Percentiles rank a stretch among this genome's conserved stretches.
phyloP scores from a whole-genome alignment of 371 early-diverging fungal species.

The Saksenaea oblongispora region DNA sequence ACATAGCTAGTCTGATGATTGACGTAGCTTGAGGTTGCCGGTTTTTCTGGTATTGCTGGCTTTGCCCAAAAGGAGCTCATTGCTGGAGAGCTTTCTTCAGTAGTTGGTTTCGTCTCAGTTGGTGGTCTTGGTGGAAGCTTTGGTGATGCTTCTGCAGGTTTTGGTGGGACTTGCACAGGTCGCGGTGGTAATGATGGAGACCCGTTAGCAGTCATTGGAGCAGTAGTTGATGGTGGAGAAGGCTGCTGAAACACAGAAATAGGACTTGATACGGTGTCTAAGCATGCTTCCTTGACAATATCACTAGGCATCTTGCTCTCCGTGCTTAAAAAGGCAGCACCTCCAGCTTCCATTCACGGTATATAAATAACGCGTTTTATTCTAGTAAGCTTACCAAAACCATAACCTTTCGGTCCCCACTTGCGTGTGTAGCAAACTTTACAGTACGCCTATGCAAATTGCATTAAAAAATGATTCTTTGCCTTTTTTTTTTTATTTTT shows the following conservation, averaged over 20 bases:
- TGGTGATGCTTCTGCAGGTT: not conserved
- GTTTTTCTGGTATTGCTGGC: too few species aligned
- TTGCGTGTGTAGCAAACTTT: slow-evolving; percentile 47
- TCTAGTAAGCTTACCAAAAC: slow-evolving; percentile 35
- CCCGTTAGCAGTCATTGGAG: not conserved
- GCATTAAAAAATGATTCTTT: not conserved
- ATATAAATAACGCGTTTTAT: too few species aligned
- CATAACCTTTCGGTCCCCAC: slow-evolving; percentile 59
- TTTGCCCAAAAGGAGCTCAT: slow-evolving; percentile 19
- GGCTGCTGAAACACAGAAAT: slow-evolving; percentile 7
- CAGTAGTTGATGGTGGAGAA: not conserved
- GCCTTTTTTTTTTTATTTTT: not conserved
- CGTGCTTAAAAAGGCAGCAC: slow-evolving; percentile 50
- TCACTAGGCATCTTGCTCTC: slow-evolving; percentile 49
- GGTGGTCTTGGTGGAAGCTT: slow-evolving; percentile 14
- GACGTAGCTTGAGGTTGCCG: slow-evolving; percentile 5
- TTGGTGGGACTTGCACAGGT: slow-evolving; percentile 18
- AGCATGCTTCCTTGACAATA: slow-evolving; percentile 22
- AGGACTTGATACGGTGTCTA: slow-evolving; percentile 3
- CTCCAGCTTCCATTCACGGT: slow-evolving; percentile 31
- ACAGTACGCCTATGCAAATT: slow-evolving; percentile 42
- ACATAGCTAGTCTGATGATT: slow-evolving; percentile 34
- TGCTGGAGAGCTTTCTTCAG: slow-evolving; percentile 7
- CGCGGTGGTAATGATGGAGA: slow-evolving; percentile 18
- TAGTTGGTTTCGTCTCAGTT: slow-evolving; percentile 4